Evolutionary conservation across 2,329 filamentous ascomycete species (phyloP), one percentile per base, ranked within the genome.

Genomic region (Penicillium expansum): DNA sequence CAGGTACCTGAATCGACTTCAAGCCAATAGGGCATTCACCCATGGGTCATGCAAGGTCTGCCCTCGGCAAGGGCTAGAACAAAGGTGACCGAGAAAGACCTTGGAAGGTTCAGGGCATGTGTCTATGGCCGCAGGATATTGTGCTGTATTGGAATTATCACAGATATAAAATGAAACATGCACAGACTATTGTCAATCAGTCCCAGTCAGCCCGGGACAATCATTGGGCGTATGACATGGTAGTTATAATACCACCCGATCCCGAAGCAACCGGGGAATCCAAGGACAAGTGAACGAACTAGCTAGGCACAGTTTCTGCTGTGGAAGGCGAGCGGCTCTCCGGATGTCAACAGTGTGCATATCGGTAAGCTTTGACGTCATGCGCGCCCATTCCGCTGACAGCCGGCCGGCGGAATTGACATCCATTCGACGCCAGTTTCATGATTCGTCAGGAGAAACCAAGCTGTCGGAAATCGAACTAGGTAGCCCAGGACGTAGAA

Each of bases 21-120:
- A 30, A 54, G 38, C 48, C 51, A 55, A n/a, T 22, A 42, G 41
- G 30, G 8, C 1, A 13, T 32, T 44, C 20, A 35, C 10, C 67
- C 59, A 62, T 42, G 62, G 61, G 42, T 60, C 16, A 20, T 27
- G 32, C 33, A 29, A 18, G 49, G 30, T 32, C 39, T 63, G 43
- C 56, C 60, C 62, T 59, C 48, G 52, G 54, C 45, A 59, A 53
- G 20, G 24, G 29, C 32, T 45, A 9, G 37, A 16, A n/a, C 16
- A 18, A 18, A 42, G 1, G 9, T 11, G 11, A 29, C 13, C 27
- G 8, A 5, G 13, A 41, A 29, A 20, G 5, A 18, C 10, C n/a
- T n/a, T n/a, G n/a, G n/a, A n/a, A n/a, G n/a, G 5, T 9, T 11
- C n/a, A 27, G 20, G 13, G 1, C 20, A 2, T 16, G 5, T 32